These are phyloP conservation scores for Carex littledalei DNA, from an alignment of 176 grass and related monocot genomes.

Conservation along the genomic window DNA sequence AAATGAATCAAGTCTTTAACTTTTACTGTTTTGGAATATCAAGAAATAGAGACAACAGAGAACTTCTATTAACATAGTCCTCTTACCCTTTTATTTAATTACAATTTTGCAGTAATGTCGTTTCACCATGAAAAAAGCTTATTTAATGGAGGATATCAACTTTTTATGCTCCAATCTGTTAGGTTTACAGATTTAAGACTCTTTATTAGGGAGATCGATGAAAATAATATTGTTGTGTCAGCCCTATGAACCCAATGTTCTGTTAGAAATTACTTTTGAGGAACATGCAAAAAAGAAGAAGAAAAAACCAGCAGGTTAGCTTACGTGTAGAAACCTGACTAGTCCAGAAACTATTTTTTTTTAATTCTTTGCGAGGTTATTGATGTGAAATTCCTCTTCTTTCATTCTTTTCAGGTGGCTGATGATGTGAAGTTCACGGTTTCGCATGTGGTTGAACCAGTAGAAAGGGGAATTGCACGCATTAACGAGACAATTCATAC, in stretches of 20 bases:
- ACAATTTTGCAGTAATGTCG: not conserved
- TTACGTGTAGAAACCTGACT: not conserved
- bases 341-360: not conserved
- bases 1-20: not conserved
- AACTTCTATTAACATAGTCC: not conserved
- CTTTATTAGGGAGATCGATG: not conserved
- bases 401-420: conserved; percentile 55
- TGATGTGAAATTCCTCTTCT: not conserved
- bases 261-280: not conserved
- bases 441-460: conserved; percentile 83
- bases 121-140: not conserved
- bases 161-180: not conserved
- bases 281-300: not conserved
- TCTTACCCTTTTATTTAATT: not conserved
- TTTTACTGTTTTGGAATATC: not conserved
- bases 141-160: not conserved
- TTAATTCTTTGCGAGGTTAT: not conserved
- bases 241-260: not conserved
- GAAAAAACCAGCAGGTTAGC: not conserved
- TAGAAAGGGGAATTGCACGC: conserved; percentile 66
- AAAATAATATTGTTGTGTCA: not conserved
- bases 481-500: conserved; percentile 80
- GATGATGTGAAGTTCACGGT: conserved; percentile 98
- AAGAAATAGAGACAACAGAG: not conserved
- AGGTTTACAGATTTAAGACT: not conserved